Conservation (phyloP, 2,329 filamentous ascomycete species). For the Cercospora zeina region DNA sequence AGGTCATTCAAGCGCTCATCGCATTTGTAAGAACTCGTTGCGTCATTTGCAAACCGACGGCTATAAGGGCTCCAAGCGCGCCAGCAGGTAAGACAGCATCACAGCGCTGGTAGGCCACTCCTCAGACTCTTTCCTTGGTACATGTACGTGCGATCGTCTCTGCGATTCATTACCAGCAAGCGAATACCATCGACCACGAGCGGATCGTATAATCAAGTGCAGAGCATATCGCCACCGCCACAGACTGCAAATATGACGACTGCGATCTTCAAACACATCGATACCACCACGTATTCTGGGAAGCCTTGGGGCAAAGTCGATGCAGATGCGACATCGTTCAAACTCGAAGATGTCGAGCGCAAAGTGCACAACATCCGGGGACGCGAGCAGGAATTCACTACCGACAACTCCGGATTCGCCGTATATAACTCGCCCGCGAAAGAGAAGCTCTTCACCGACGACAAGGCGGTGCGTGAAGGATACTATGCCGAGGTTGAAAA, state of each 20-base stretch:
- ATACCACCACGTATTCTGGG: conserved; percentile 49
- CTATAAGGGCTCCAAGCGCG: not conserved
- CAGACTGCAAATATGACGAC: conserved; percentile 55
- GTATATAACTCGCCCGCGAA: conserved; percentile 55
- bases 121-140: not conserved
- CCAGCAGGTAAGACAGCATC: not conserved
- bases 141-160: not conserved
- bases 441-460: conserved; percentile 59
- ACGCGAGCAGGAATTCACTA: conserved; percentile 53
- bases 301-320: conserved; percentile 69
- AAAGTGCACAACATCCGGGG: conserved; percentile 59
- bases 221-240: not conserved
- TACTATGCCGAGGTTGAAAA: conserved; percentile 66
- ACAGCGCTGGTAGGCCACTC: not conserved
- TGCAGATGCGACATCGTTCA: conserved; percentile 57
- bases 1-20: not conserved
- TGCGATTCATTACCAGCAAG: not conserved
- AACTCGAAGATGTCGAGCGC: conserved; percentile 48
- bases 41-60: conserved; percentile 2
- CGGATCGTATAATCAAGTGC: not conserved
- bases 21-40: conserved; percentile 6
- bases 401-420: conserved; percentile 61
- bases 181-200: not conserved
- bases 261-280: conserved; percentile 61
- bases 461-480: conserved; percentile 53